phyloP scores from a whole-genome alignment of 306 rosid species.

The Leucaena leucocephala region DNA sequence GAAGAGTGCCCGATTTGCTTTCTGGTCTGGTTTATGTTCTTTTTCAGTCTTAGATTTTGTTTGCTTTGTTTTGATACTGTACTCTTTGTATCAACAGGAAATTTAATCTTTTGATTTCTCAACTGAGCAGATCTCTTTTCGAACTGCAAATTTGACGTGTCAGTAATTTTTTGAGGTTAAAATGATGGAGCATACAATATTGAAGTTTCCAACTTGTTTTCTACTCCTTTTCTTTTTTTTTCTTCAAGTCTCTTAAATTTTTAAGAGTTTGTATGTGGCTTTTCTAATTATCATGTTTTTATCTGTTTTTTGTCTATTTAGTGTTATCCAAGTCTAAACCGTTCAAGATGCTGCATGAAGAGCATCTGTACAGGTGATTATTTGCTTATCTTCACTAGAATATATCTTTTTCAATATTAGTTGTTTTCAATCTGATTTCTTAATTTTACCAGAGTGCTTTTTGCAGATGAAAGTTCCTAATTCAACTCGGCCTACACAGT shows the following conservation, averaged over 20 bases:
- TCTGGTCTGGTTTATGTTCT: constrained; percentile 64
- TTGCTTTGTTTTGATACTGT: neutral
- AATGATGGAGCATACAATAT: neutral
- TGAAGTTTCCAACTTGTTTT: neutral
- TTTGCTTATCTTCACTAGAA: constrained; percentile 24
- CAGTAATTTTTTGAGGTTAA: neutral
- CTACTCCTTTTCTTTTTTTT: neutral
- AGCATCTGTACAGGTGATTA: constrained; percentile 93
- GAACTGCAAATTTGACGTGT: neutral
- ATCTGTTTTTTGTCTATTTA: constrained; percentile 39
- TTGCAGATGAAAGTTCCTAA: constrained; percentile 99
- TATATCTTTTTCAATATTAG: constrained; percentile 13
- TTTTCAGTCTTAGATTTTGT: constrained; percentile 12
- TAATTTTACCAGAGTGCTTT: constrained; percentile 80
- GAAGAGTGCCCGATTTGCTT: constrained; percentile 99
- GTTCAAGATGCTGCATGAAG: constrained; percentile 98
- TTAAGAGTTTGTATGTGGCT: constrained; percentile 18
- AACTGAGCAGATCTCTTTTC: constrained; percentile 6
- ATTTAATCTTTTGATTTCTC: constrained; percentile 19
- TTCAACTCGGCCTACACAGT: constrained; percentile 98
- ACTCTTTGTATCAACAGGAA: constrained; percentile 16
- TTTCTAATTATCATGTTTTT: constrained; percentile 37
- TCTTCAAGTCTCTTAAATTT: neutral
- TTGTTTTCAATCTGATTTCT: constrained; percentile 41
- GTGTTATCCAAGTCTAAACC: constrained; percentile 98